A percentile compares a stretch with the other conserved stretches of the same genome.
These are phyloP conservation scores for Leonotis leonurus DNA, from an alignment of 257 asterid genomes.

Conservation along the genomic window DNA sequence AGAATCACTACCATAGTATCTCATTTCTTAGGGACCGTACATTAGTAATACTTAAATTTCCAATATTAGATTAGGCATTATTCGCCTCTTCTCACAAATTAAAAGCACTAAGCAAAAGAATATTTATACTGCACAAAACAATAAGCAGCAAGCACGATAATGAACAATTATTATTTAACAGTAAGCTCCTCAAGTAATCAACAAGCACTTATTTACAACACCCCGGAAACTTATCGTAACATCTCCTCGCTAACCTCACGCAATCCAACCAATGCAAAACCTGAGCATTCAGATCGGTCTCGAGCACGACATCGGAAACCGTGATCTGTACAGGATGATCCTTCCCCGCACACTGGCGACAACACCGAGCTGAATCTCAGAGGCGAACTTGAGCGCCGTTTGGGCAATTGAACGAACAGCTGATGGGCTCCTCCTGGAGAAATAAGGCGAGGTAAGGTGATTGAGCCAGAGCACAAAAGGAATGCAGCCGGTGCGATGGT, in stretches of 20 bases:
- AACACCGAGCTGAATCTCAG: constrained; percentile 49
- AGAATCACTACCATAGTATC: background rate
- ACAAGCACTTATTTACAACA: background rate
- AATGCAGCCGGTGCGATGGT: constrained; percentile 60
- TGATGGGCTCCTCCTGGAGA: constrained; percentile 51
- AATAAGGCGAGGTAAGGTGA: constrained; percentile 51
- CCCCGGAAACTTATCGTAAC: constrained; percentile 20
- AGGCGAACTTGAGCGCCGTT: constrained; percentile 33
- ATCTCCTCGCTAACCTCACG: constrained; percentile 26
- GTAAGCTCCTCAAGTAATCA: too few relatives aligned
- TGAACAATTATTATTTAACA: too few relatives aligned
- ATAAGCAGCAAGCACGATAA: background rate
- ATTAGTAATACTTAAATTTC: too few relatives aligned
- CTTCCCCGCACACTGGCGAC: constrained; percentile 74
- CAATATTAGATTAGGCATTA: too few relatives aligned
- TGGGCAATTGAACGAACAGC: constrained; percentile 65
- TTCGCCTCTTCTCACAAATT: too few relatives aligned
- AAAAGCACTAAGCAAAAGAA: background rate
- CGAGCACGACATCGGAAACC: constrained; percentile 62
- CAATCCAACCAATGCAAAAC: constrained; percentile 56
- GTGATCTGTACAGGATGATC: constrained; percentile 57
- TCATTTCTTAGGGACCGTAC: too few relatives aligned
- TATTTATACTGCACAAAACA: background rate
- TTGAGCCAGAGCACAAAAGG: constrained; percentile 78
- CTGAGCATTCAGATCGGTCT: constrained; percentile 72